phyloP scores from a whole-genome alignment of 805 yeast species.

The Yarrowia osloensis region DNA sequence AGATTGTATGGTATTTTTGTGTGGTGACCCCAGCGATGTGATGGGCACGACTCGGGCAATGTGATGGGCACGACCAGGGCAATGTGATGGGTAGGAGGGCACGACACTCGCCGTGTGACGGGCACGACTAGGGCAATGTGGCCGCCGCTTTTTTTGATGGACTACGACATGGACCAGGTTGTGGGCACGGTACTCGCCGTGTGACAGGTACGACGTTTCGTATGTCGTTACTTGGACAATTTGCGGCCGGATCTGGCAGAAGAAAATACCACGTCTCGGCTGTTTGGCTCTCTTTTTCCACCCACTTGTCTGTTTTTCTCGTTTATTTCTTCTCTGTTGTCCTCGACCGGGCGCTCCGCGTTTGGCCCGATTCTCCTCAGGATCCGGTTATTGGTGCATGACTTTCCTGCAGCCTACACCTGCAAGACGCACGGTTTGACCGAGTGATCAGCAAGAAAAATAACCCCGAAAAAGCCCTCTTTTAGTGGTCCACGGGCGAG shows the following conservation, averaged over 20 bases:
- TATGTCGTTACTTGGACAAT: not conserved
- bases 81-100: not conserved
- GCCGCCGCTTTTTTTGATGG: not conserved
- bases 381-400: conserved; percentile 1
- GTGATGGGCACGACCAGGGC: not conserved
- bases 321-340: not conserved
- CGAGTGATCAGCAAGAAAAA: not conserved
- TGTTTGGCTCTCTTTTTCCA: too few species aligned
- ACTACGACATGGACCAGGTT: not conserved
- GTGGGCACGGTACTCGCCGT: too few species aligned
- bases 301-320: not conserved
- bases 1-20: not conserved
- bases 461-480: not conserved
- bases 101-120: not conserved
- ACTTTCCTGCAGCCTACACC: not conserved
- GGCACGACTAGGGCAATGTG: not conserved
- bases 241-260: too few species aligned
- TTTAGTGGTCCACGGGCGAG: not conserved
- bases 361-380: not conserved
- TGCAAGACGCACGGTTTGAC: not conserved
- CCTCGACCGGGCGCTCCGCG: not conserved
- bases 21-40: not conserved
- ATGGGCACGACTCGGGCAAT: not conserved
- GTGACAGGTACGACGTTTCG: too few species aligned
- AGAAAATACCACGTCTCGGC: too few species aligned